phyloP scores from a whole-genome alignment of 2,329 filamentous ascomycete species.

The Rhytidhysteron rufulum region DNA sequence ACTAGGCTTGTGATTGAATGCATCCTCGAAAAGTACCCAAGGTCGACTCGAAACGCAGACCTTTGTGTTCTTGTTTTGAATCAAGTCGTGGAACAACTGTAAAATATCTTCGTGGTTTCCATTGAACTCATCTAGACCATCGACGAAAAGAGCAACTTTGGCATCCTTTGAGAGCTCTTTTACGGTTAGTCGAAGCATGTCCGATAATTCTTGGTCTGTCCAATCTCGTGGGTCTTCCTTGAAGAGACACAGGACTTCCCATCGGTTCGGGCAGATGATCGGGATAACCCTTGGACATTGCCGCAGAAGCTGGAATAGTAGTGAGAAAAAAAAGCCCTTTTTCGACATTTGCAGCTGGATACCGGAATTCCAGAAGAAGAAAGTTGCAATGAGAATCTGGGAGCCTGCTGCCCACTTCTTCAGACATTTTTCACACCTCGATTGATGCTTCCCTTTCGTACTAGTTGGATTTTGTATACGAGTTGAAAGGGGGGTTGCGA shows the following conservation, averaged over 20 bases:
- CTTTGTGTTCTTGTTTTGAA: not conserved
- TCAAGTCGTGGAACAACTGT: not conserved
- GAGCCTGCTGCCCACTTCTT: not conserved
- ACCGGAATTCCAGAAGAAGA: not conserved
- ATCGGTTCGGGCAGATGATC: not conserved
- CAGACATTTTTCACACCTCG: too few species aligned
- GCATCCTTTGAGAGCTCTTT: not conserved
- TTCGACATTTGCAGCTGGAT: not conserved
- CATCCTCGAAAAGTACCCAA: constrained; percentile 2
- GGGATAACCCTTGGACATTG: not conserved
- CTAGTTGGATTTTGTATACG: too few species aligned
- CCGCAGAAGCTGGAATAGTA: not conserved
- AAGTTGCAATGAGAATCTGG: not conserved
- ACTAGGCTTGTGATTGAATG: not conserved
- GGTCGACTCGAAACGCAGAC: constrained; percentile 6
- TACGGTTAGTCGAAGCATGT: not conserved
- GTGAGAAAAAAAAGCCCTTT: not conserved
- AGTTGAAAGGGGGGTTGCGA: too few species aligned
- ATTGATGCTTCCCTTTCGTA: too few species aligned
- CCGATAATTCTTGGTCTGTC: not conserved
- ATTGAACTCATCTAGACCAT: constrained; percentile 2
- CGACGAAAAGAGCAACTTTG: constrained; percentile 2
- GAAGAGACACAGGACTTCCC: not conserved
- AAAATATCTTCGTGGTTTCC: constrained; percentile 1
- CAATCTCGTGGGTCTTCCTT: not conserved